A percentile compares a stretch with the other conserved stretches of the same genome.
Conservation (phyloP, 2,329 filamentous ascomycete species). For the Monosporascus sp. region DNA sequence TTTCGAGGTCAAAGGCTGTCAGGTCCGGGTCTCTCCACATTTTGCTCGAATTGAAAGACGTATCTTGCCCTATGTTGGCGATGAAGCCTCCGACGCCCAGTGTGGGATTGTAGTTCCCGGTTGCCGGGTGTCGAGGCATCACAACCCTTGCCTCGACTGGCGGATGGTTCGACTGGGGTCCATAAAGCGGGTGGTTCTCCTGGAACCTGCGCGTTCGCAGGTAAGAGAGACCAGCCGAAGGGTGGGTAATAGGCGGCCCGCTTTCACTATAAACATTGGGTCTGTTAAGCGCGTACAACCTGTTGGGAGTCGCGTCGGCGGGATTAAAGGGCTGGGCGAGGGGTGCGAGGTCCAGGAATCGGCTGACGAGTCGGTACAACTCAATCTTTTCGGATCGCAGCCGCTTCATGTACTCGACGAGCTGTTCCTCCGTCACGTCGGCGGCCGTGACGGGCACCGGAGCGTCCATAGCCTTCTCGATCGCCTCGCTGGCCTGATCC, state of each 20-base stretch:
- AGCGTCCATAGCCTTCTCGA: conserved; percentile 30
- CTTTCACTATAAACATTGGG: conserved; percentile 42
- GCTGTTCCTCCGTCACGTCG: conserved; percentile 44
- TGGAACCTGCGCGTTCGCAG: conserved; percentile 49
- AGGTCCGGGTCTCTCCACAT: conserved; percentile 24
- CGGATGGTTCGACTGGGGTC: conserved; percentile 46
- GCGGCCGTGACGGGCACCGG: conserved; percentile 24
- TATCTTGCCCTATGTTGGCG: conserved; percentile 34
- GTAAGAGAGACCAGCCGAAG: conserved; percentile 58
- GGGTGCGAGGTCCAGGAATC: conserved; percentile 58
- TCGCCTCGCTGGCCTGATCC: conserved; percentile 29
- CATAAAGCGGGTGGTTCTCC: conserved; percentile 57
- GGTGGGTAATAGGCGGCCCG: conserved; percentile 56
- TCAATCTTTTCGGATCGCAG: conserved; percentile 46
- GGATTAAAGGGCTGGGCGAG: conserved; percentile 26
- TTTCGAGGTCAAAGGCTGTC: conserved; percentile 38
- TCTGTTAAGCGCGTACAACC: conserved; percentile 17
- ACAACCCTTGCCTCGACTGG: conserved; percentile 48
- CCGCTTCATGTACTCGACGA: conserved; percentile 46
- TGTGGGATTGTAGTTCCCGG: conserved; percentile 29
- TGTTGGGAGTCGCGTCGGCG: conserved; percentile 13
- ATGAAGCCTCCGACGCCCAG: conserved; percentile 53
- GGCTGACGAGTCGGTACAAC: conserved; percentile 50
- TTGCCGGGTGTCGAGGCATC: conserved; percentile 29
- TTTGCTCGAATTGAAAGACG: conserved; percentile 30